phyloP scores from a whole-genome alignment of 352 stramenopile species.

The Phytophthora cryptogea region DNA sequence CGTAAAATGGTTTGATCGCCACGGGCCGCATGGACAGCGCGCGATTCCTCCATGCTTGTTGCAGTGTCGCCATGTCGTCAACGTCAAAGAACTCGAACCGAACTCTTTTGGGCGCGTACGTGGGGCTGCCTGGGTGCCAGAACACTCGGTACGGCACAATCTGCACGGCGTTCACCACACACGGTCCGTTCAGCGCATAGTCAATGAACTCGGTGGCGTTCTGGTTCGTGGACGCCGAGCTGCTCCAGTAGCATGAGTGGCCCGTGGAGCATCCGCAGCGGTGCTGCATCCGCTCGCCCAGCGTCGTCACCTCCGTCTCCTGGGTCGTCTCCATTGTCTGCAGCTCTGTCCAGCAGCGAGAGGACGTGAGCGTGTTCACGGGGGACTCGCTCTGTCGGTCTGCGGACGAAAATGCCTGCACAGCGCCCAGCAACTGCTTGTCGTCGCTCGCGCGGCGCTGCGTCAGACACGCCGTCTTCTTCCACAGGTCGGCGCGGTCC shows the following conservation, averaged over 20 bases:
- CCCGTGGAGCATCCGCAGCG: conserved; percentile 74
- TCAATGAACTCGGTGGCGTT: conserved; percentile 77
- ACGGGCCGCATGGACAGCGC: conserved; percentile 13
- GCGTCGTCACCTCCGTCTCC: conserved; percentile 46
- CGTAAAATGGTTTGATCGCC: conserved; percentile 53
- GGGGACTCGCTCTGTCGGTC: conserved; percentile 59
- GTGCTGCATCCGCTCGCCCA: conserved; percentile 66
- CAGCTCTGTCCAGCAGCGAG: conserved; percentile 66
- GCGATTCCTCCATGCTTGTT: conserved; percentile 12
- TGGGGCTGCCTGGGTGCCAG: conserved; percentile 74
- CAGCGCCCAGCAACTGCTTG: conserved; percentile 41
- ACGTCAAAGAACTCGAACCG: conserved; percentile 73
- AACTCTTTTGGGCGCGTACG: conserved; percentile 72
- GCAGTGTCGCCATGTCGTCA: conserved; percentile 24
- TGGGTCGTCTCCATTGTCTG: conserved; percentile 38
- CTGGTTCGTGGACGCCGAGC: conserved; percentile 64
- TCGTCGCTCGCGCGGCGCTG: conserved; percentile 39
- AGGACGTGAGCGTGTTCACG: conserved; percentile 69
- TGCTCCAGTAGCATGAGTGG: conserved; percentile 88
- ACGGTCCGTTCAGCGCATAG: conserved; percentile 61
- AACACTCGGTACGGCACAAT: conserved; percentile 84
- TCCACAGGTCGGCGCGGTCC: conserved; percentile 39
- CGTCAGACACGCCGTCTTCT: conserved; percentile 53
- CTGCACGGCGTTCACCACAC: conserved; percentile 63
- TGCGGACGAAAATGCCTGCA: conserved; percentile 57